Conservation (phyloP, 306 rosid species). For the Cucumis hystrix region DNA sequence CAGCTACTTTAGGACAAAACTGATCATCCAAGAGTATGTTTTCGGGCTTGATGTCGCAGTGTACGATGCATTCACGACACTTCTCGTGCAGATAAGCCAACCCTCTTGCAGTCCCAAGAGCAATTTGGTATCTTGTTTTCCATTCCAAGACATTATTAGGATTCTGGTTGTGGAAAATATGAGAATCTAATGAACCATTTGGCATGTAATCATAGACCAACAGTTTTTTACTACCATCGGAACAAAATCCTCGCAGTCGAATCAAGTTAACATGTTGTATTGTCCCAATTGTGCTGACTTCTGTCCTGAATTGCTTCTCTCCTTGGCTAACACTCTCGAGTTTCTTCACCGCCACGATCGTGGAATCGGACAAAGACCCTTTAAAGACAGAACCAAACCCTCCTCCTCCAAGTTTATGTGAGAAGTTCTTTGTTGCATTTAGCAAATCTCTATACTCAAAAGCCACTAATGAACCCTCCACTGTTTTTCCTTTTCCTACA, state of each 20-base stretch:
- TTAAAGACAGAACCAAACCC: constrained; percentile 89
- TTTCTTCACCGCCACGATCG: constrained; percentile 68
- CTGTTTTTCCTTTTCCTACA: constrained; percentile 23
- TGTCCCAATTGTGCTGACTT: constrained; percentile 77
- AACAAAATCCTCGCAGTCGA: constrained; percentile 82
- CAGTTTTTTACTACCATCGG: constrained; percentile 47
- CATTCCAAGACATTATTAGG: constrained; percentile 33
- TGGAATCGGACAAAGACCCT: constrained; percentile 59
- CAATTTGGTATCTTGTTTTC: constrained; percentile 69
- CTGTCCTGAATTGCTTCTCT: constrained; percentile 82
- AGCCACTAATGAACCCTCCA: constrained; percentile 64
- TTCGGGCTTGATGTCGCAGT: constrained; percentile 88
- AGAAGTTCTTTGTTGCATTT: constrained; percentile 77
- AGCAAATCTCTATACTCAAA: constrained; percentile 65
- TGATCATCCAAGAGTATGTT: constrained; percentile 74
- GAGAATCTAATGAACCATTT: constrained; percentile 52
- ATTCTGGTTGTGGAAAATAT: constrained; percentile 27
- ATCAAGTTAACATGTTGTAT: constrained; percentile 82
- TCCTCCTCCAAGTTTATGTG: constrained; percentile 76
- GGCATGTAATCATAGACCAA: constrained; percentile 82
- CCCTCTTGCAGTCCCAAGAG: constrained; percentile 77
- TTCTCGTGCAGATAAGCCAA: constrained; percentile 71
- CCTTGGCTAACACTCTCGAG: constrained; percentile 79
- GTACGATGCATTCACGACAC: constrained; percentile 82
- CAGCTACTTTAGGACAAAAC: constrained; percentile 65